These are phyloP conservation scores for Phyllosticta ampelicida DNA, from an alignment of 2,329 filamentous ascomycete species.

Conservation along the genomic window DNA sequence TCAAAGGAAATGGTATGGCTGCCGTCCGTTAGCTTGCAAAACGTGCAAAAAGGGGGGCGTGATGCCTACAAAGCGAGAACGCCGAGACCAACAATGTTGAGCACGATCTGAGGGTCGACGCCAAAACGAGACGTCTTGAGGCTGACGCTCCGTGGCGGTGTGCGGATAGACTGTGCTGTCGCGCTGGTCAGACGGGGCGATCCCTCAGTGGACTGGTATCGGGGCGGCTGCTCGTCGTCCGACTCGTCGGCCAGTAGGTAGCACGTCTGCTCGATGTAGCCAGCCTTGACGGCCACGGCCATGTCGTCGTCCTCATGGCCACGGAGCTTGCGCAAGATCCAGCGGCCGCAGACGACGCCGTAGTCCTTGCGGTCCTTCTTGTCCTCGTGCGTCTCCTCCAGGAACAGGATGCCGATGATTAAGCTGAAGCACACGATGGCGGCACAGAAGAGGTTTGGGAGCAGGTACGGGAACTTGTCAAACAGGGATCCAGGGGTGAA, in stretches of 20 bases:
- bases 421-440: conserved; percentile 67
- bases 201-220: conserved; percentile 51
- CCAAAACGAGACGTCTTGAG: conserved; percentile 39
- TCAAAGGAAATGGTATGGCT: conserved; percentile 97
- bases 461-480: conserved; percentile 77
- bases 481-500: conserved; percentile 69
- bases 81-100: conserved; percentile 83
- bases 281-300: conserved; percentile 29
- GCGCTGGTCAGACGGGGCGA: conserved; percentile 39
- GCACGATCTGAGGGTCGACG: conserved; percentile 74
- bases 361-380: conserved; percentile 66
- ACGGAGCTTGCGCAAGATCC: conserved; percentile 40
- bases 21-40: conserved; percentile 16
- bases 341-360: conserved; percentile 66
- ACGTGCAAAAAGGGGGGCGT: conserved; percentile 9
- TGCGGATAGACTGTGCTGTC: conserved; percentile 14
- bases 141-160: conserved; percentile 10
- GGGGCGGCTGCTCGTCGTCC: conserved; percentile 51
- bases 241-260: conserved; percentile 50
- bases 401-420: conserved; percentile 67
- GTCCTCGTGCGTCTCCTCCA: conserved; percentile 87
- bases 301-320: conserved; percentile 19
- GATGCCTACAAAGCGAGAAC: conserved; percentile 82
- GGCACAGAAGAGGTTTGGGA: conserved; percentile 86
- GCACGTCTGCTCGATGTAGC: conserved; percentile 46